Evolutionary conservation across 2,329 filamentous ascomycete species (phyloP), one percentile per base, ranked within the genome.

Genomic region (Penicillium sp.): DNA sequence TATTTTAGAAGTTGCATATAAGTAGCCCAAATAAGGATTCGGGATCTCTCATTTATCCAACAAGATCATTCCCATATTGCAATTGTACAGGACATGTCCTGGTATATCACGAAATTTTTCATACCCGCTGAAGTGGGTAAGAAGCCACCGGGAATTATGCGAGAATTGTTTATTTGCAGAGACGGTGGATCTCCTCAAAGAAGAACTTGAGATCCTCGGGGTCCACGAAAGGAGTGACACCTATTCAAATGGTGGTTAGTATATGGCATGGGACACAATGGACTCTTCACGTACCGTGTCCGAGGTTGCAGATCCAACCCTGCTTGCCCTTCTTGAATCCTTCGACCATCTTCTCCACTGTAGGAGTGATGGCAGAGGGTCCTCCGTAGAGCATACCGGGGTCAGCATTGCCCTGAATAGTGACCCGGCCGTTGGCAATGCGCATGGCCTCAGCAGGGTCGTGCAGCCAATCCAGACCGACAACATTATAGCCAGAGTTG

Each of bases 241-340:
- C 91, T 95, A 68, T 59, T 55, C 57, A 58, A 35, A 42, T 3
- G 10, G 26, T 6, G 26, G 27, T 69, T 50, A 71, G 64, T 57
- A 61, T 45, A 61, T 63, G 39, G 52, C 48, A 35, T 42, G 14
- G 60, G 54, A 21, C 26, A 27, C 7, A 48, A 59, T 46, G 54
- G 19, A 53, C 4, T n/a, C 46, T 43, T 6, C 25, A 75, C 86
- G 70, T 83, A 91, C 95, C 95, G 72, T 99, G 95, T 9, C 95
- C 95, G 61, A 99, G 83, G 74, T 99, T 99, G 48, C 91, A 92
- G 67, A 99, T 98, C 93, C 95, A 99, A 42, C 93, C 91, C 75
- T 93, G 87, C 77, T 92, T 93, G 54, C 89, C 89, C 61, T 88
- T 87, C 59, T 83, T 83, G 71, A 98, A 99, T 0, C 93, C 93